A percentile compares a stretch with the other conserved stretches of the same genome.
Evolutionary conservation across 1,139 yeast species (phyloP).

Genomic region (Nakaseomyces sp.): DNA sequence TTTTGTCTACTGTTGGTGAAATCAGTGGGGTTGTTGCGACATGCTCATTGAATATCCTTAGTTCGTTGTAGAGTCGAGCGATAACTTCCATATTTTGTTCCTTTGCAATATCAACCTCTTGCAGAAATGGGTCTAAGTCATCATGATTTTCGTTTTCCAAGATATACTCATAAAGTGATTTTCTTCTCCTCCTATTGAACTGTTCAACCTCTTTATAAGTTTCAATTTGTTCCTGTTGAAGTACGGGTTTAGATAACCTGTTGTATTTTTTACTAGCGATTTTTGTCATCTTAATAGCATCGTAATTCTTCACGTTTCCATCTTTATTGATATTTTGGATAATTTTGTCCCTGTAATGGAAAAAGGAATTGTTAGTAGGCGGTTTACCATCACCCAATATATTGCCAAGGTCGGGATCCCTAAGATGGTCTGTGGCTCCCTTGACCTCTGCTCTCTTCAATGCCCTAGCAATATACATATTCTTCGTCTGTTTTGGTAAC

Average conservation of each 20-base stretch:
- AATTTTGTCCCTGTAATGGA: not conserved
- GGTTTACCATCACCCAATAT: not conserved
- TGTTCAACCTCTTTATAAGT: not conserved
- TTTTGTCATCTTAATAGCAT: not conserved
- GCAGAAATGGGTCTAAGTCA: not conserved
- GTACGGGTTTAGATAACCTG: not conserved
- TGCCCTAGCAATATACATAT: slow-evolving; percentile 8
- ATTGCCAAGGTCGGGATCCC: not conserved
- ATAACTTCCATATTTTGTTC: not conserved
- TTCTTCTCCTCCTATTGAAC: no score
- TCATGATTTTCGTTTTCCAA: not conserved
- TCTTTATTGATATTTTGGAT: not conserved
- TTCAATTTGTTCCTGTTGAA: not conserved
- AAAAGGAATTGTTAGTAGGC: not conserved
- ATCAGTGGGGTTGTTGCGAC: not conserved
- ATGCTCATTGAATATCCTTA: not conserved
- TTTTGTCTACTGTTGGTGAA: not conserved
- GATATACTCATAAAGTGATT: not conserved
- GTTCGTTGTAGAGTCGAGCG: not conserved
- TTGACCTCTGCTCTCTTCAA: slow-evolving; percentile 2
- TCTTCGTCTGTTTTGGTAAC: slow-evolving; percentile 10
- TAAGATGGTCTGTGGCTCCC: not conserved
- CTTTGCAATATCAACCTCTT: not conserved
- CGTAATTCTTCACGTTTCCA: not conserved
- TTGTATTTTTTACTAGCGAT: not conserved